A percentile compares a stretch with the other conserved stretches of the same genome.
Evolutionary conservation across 371 early-diverging fungal genomes (phyloP).

Genomic region (Umbelopsis sp.): DNA sequence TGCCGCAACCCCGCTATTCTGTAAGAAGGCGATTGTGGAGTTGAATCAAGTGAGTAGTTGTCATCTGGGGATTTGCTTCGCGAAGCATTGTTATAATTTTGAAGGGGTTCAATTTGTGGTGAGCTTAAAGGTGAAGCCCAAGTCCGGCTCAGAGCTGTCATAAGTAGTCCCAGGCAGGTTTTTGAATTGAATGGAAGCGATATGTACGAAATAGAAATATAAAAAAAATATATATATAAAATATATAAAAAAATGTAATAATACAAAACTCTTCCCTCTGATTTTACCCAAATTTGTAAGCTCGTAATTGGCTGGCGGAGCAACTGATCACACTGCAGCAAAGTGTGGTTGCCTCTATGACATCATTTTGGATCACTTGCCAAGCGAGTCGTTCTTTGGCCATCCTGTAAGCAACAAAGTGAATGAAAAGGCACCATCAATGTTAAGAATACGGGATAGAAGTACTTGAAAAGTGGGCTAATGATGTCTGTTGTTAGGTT

Average conservation of each 20-base stretch:
- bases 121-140: slow-evolving; percentile 17
- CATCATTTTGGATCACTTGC: background rate
- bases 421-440: too few relatives aligned
- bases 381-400: too few relatives aligned
- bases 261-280: background rate
- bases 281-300: too few relatives aligned
- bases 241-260: background rate
- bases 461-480: too few relatives aligned
- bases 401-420: too few relatives aligned
- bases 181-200: too few relatives aligned
- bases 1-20: background rate
- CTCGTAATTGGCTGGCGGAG: too few relatives aligned
- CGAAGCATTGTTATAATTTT: background rate
- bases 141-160: slow-evolving; percentile 16
- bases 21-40: background rate
- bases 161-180: background rate
- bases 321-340: too few relatives aligned
- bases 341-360: background rate
- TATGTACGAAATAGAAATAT: background rate
- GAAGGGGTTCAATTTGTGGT: slow-evolving; percentile 13
- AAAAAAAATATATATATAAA: background rate
- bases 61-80: background rate
- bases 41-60: background rate
- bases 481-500: too few relatives aligned
- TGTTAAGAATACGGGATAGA: too few relatives aligned